Evolutionary conservation across 345 rosid genomes (phyloP).

Genomic region (Arabidopsis suecica): DNA sequence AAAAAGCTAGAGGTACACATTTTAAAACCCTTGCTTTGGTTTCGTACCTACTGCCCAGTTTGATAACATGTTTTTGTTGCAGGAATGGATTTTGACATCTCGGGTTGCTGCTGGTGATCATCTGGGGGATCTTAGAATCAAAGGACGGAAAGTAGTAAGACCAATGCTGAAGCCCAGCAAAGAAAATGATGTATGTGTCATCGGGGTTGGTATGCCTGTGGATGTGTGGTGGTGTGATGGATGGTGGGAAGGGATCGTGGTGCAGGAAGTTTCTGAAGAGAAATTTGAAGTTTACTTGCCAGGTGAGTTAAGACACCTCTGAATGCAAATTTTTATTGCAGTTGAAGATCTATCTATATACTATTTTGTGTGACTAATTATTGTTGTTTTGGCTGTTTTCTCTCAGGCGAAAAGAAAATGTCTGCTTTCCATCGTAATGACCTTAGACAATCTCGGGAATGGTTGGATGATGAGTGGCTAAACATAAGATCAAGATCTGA

Average conservation of each 20-base stretch:
- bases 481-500: slow-evolving; percentile 53
- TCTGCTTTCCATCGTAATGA: slow-evolving; percentile 50
- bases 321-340: background rate
- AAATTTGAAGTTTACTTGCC: slow-evolving; percentile 66
- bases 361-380: slow-evolving; percentile 1
- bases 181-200: slow-evolving; percentile 32
- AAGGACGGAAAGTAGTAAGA: slow-evolving; percentile 63
- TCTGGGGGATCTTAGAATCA: slow-evolving; percentile 56
- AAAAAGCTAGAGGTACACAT: slow-evolving; percentile 65
- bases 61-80: slow-evolving; percentile 33
- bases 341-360: background rate
- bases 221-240: slow-evolving; percentile 90
- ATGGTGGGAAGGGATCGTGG: slow-evolving; percentile 91
- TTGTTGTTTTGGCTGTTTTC: slow-evolving; percentile 4
- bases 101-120: slow-evolving; percentile 61
- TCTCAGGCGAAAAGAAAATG: slow-evolving; percentile 69
- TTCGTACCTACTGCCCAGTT: slow-evolving; percentile 7
- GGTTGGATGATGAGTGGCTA: slow-evolving; percentile 70
- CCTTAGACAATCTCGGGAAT: slow-evolving; percentile 71
- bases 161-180: slow-evolving; percentile 44
- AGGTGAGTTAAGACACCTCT: slow-evolving; percentile 54
- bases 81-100: slow-evolving; percentile 83
- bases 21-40: background rate
- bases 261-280: slow-evolving; percentile 57
- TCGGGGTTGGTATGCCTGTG: slow-evolving; percentile 63